A percentile compares a stretch with the other conserved stretches of the same genome.
Conservation (phyloP, 1,139 yeast genomes). For the Suhomyces bolitotheri region DNA sequence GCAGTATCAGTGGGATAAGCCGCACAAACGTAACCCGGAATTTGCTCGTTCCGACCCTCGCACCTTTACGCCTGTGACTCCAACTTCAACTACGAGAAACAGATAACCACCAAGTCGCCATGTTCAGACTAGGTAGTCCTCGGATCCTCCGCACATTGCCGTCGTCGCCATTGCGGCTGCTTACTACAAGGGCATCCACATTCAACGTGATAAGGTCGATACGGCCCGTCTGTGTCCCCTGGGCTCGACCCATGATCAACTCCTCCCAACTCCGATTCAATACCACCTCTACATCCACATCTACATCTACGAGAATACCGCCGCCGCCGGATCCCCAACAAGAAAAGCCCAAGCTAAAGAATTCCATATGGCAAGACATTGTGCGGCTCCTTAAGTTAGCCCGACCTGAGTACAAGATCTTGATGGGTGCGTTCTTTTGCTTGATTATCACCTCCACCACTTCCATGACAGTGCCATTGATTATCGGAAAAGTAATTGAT, state of each 20-base stretch:
- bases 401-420: conserved; percentile 36
- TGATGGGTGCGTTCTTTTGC: conserved; percentile 56
- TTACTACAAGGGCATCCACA: conserved; percentile 2
- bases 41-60: too few relatives aligned
- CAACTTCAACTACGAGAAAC: too few relatives aligned
- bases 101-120: too few relatives aligned
- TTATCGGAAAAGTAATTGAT: conserved; percentile 70
- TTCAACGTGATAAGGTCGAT: too few relatives aligned
- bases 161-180: conserved; percentile 1
- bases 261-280: conserved; percentile 3
- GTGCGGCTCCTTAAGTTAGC: conserved; percentile 32
- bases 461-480: conserved; percentile 71
- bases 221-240: too few relatives aligned
- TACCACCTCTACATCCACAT: conserved; percentile 1
- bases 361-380: conserved; percentile 10
- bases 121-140: conserved; percentile 7
- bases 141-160: not conserved
- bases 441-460: conserved; percentile 54
- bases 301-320: too few relatives aligned
- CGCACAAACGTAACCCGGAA: too few relatives aligned
- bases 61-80: too few relatives aligned
- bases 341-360: conserved; percentile 2
- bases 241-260: too few relatives aligned
- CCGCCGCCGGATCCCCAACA: conserved; percentile 1
- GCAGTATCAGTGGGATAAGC: too few relatives aligned